Percentiles rank a stretch among this genome's conserved stretches.
Evolutionary conservation across 2,329 filamentous ascomycete species (phyloP).

Genomic region (Balansia obtecta): DNA sequence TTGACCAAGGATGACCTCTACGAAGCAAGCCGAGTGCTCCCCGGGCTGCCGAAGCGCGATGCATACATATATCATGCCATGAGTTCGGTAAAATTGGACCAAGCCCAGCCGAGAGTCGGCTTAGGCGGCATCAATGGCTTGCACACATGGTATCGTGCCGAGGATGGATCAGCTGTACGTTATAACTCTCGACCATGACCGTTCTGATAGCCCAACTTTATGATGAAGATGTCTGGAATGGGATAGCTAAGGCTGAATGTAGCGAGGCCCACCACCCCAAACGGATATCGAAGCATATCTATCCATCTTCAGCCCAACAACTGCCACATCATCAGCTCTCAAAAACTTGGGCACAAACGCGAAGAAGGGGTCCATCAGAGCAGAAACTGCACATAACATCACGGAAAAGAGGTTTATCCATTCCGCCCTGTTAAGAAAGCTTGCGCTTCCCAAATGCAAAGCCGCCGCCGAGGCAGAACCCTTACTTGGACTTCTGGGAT

Average conservation of each 20-base stretch:
- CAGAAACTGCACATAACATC: constrained; percentile 44
- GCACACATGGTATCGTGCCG: constrained; percentile 35
- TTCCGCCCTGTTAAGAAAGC: constrained; percentile 23
- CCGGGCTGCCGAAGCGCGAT: constrained; percentile 31
- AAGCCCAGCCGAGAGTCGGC: constrained; percentile 34
- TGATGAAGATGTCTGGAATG: too few species aligned
- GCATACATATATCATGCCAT: constrained; percentile 39
- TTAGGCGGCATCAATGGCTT: constrained; percentile 32
- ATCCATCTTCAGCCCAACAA: constrained; percentile 49
- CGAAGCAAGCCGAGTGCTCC: constrained; percentile 30
- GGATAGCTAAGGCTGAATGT: background rate
- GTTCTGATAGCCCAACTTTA: too few species aligned
- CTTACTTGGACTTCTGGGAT: constrained; percentile 54
- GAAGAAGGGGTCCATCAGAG: constrained; percentile 46
- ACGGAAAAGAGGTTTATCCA: constrained; percentile 37
- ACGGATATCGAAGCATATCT: constrained; percentile 55
- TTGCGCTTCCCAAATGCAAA: constrained; percentile 36
- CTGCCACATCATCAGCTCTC: constrained; percentile 47
- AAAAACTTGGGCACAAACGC: constrained; percentile 53
- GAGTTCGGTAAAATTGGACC: constrained; percentile 32
- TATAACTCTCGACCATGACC: background rate
- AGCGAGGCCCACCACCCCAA: constrained; percentile 35
- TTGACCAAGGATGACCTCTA: constrained; percentile 32
- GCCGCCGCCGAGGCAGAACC: constrained; percentile 38
- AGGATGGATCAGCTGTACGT: constrained; percentile 22